Evolutionary conservation across 108 stramenopile genomes (phyloP), one percentile per base, ranked within the genome.

Genomic region (Fragilaria crotonensis): DNA sequence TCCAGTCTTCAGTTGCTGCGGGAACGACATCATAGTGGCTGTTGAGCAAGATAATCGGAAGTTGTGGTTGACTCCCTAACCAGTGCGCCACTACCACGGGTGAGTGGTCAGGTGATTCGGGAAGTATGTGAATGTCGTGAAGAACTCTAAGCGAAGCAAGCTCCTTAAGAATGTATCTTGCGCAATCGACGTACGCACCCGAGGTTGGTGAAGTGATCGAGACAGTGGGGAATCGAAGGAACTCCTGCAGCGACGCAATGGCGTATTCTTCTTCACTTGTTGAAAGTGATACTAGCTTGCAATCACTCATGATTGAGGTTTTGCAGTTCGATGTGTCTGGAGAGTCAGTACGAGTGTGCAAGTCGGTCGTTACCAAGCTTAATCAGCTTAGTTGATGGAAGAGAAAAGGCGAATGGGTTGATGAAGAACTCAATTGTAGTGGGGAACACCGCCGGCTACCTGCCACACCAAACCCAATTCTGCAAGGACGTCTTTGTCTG

Each of bases 1-100:
- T 80, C 90, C 90, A 92, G 29, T 76, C 73, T 7, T 64, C 57
- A 9, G 63, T 5, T 19, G 69, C 81, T 25, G 87, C 95, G 0
- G 97, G 97, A 0, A 98, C 97, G 33, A 98, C 97, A 68, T 98
- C 97, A 68, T 96, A 98, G 64, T 98, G 97, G 11, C 80, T 79
- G 63, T 98, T 98, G 46, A 95, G 71, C 25, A 98, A 57, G n/a
- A 98, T 44, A 4, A 85, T 67, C 9, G 95, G 94, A 52, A 96
- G 75, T 4, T 48, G 59, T 0, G 62, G 56, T 65, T 95, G 76
- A 17, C 66, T 51, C 21, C 97, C 97, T 33, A 62, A 68, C 93
- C 95, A 94, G 31, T 70, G 54, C 2, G 81, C 90, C 17, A 98
- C 75, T 9, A 98, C 89, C 7, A 96, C 81, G 5, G 97, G 97